Base-by-base conservation (phyloP, 768 basidiomycete species). In the Agaricus subrufescens region DNA sequence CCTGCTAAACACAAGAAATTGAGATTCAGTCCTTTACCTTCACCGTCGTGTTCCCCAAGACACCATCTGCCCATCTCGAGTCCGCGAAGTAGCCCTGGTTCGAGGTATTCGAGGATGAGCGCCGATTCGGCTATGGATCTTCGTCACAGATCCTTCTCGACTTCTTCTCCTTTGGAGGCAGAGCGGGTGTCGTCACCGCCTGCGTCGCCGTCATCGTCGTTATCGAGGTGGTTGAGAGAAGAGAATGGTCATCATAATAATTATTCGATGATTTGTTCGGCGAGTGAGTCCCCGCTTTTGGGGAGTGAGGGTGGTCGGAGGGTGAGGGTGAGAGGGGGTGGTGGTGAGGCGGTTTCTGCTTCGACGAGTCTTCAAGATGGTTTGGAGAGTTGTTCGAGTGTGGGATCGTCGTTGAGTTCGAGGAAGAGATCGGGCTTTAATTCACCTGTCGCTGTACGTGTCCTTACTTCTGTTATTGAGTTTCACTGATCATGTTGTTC, bases 381-480 rank as follows among this genome's bases (percentile, higher is more conserved):
- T 29, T n/a, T 29, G 15, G 9, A 11, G 48, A 50, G 15, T 50
- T 48, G 15, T 30, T 7, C 26, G 31, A 50, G 48, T 37, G 14
- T n/a, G 1, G 34, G 12, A 34, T 34, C 31, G 19, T 19, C 19
- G 19, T 34, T 11, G 23, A 50, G 48, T 50, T 34, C 48, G 15
- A 38, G 48, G 23, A 50, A 19, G 31, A 14, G 40, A 31, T 51
- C 39, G 3, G 50, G 40, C 10, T 9, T 26, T n/a, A 27, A 26
- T 44, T 52, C 42, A 4, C 51, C 51, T 19, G 51, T 52, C 31
- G 51, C 51, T 34, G 51, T 52, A 30, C 39, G 51, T 52, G n/a
- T 29, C 25, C 6, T 23, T 12, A 19, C 2, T 50, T 34, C 12
- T 39, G 34, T 8, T 34, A 30, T 47, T 31, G 1, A 29, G 11